phyloP scores from a whole-genome alignment of 768 basidiomycete genomes.

The Lactarius pseudohatsudake region DNA sequence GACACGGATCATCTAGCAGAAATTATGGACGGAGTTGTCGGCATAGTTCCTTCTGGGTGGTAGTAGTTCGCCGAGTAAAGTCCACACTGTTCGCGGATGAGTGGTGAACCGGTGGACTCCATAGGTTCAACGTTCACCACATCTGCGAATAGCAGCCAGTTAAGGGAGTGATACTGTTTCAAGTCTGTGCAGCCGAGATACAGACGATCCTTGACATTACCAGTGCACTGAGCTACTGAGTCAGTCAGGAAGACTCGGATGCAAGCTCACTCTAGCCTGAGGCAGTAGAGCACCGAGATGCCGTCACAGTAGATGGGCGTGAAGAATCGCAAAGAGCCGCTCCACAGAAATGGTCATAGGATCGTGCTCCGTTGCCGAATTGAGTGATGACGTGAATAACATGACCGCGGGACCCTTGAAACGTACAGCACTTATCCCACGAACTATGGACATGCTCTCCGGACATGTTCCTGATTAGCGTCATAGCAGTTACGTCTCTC shows the following conservation, averaged over 20 bases:
- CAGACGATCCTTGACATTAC: not conserved
- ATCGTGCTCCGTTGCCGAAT: not conserved
- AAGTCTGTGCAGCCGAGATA: not conserved
- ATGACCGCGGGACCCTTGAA: not conserved
- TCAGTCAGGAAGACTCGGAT: not conserved
- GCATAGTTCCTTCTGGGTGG: not conserved
- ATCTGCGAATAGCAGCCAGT: not conserved
- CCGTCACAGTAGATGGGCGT: not conserved
- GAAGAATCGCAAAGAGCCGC: not conserved
- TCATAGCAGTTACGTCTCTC: not conserved
- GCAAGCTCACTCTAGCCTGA: too few relatives aligned
- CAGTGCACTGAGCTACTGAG: not conserved
- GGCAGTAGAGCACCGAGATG: not conserved
- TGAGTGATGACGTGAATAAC: not conserved
- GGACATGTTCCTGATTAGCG: not conserved
- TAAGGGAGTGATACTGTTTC: not conserved
- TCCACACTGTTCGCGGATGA: too few relatives aligned
- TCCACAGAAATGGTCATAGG: not conserved
- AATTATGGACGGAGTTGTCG: not conserved
- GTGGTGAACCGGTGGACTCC: not conserved
- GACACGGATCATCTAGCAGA: constrained; percentile 3
- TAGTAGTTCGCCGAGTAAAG: not conserved
- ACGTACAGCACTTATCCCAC: not conserved
- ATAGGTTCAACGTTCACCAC: not conserved
- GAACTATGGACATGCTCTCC: not conserved